Conservation (phyloP, 805 yeast genomes). For the Saturnispora diversa region DNA sequence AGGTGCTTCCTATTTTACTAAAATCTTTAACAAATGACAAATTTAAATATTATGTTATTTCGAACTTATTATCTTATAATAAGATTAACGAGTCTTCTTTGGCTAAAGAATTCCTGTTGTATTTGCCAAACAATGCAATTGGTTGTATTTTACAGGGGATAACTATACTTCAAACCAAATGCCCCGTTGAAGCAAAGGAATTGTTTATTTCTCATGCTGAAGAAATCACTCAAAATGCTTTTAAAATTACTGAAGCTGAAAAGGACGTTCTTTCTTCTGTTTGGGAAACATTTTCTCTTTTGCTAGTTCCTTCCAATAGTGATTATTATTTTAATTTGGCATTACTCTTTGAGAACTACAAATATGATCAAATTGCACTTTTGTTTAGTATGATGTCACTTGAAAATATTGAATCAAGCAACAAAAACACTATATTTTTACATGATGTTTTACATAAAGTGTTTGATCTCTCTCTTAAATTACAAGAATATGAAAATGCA, state of each 20-base stretch:
- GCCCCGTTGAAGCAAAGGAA: conserved; percentile 23
- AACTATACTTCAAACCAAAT: conserved; percentile 19
- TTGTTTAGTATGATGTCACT: conserved; percentile 26
- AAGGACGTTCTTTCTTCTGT: conserved; percentile 11
- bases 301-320: conserved; percentile 28
- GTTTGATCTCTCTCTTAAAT: conserved; percentile 27
- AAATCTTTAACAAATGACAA: conserved; percentile 16
- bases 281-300: conserved; percentile 13
- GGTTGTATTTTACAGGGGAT: conserved; percentile 24
- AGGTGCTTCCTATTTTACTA: conserved; percentile 16
- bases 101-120: conserved; percentile 16
- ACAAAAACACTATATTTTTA: conserved; percentile 15
- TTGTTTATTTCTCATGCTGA: conserved; percentile 26
- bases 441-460: conserved; percentile 19
- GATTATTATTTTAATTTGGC: conserved; percentile 34
- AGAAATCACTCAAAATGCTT: conserved; percentile 22
- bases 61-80: conserved; percentile 18
- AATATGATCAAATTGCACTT: conserved; percentile 29
- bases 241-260: conserved; percentile 15
- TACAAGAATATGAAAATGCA: conserved; percentile 26
- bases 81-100: conserved; percentile 1
- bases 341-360: conserved; percentile 29
- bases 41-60: conserved; percentile 20
- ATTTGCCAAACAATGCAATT: conserved; percentile 18
- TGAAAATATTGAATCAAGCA: conserved; percentile 12